A percentile compares a stretch with the other conserved stretches of the same genome.
These are phyloP conservation scores for Pilobolus umbonatus DNA, from an alignment of 192 early-diverging fungal species.

Conservation along the genomic window DNA sequence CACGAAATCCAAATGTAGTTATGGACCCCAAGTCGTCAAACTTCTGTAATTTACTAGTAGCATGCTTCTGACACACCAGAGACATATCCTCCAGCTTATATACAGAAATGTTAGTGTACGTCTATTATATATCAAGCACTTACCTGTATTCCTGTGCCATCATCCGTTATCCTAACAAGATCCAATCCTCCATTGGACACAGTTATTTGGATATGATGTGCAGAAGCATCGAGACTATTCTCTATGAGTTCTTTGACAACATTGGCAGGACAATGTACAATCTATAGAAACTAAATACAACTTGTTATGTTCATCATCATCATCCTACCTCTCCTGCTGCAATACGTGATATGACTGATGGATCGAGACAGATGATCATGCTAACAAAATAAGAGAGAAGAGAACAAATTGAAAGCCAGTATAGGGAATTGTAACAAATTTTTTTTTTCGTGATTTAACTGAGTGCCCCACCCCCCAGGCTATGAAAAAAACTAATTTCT, in stretches of 20 bases:
- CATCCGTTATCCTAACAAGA: constrained; percentile 71
- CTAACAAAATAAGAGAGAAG: neutral
- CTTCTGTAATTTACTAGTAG: constrained; percentile 76
- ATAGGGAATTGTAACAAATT: neutral
- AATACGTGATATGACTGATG: constrained; percentile 86
- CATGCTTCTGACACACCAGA: constrained; percentile 61
- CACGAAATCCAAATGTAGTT: constrained; percentile 84
- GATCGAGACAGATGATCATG: constrained; percentile 74
- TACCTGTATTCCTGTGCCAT: constrained; percentile 73
- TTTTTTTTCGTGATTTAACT: constrained; percentile 6
- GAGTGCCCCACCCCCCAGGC: neutral
- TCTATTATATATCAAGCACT: constrained; percentile 51
- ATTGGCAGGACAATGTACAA: constrained; percentile 72
- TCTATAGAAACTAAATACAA: constrained; percentile 33
- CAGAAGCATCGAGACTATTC: constrained; percentile 83
- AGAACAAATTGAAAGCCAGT: neutral
- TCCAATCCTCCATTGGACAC: constrained; percentile 71
- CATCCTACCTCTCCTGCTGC: constrained; percentile 85
- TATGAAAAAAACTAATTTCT: neutral
- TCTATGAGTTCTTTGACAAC: constrained; percentile 92
- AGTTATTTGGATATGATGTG: constrained; percentile 59
- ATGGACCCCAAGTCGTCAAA: constrained; percentile 75
- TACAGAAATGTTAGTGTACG: neutral
- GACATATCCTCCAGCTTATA: constrained; percentile 10
- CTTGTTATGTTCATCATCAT: no score